Conservation (phyloP, 306 rosid genomes). For the Biancaea sappan region DNA sequence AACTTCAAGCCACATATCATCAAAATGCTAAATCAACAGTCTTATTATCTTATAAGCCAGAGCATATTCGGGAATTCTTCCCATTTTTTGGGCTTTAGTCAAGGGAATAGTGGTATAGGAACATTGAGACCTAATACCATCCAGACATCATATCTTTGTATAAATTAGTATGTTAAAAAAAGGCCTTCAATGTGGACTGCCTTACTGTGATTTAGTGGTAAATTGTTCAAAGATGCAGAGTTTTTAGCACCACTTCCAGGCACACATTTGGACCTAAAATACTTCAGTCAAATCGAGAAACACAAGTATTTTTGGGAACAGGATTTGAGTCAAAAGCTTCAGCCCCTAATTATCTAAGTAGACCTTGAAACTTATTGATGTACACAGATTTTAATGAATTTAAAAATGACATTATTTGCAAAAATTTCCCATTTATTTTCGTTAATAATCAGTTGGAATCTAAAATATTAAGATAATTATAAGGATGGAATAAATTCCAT, state of each 20-base stretch:
- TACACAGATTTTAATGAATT: not conserved
- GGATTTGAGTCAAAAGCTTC: conserved; percentile 10
- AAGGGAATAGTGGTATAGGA: conserved; percentile 1
- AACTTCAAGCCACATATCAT: not conserved
- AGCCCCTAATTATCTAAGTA: not conserved
- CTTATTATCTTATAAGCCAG: not conserved
- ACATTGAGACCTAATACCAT: not conserved
- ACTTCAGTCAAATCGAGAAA: not conserved
- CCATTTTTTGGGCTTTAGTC: not conserved
- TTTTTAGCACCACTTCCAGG: not conserved
- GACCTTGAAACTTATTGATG: not conserved
- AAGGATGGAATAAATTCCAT: too few species aligned
- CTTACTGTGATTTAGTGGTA: not conserved
- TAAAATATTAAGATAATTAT: too few species aligned
- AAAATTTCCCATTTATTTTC: too few species aligned
- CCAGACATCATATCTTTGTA: conserved; percentile 1
- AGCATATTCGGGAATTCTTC: conserved; percentile 10
- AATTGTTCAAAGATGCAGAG: too few species aligned
- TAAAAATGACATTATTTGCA: not conserved
- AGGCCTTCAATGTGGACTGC: not conserved
- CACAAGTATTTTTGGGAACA: conserved; percentile 19
- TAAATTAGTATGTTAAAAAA: not conserved
- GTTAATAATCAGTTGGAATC: too few species aligned
- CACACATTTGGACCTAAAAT: not conserved
- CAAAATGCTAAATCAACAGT: conserved; percentile 12